Evolutionary conservation across 2,329 filamentous ascomycete genomes (phyloP).

Genomic region (Ophiognomonia clavigignenti-juglandacearum): DNA sequence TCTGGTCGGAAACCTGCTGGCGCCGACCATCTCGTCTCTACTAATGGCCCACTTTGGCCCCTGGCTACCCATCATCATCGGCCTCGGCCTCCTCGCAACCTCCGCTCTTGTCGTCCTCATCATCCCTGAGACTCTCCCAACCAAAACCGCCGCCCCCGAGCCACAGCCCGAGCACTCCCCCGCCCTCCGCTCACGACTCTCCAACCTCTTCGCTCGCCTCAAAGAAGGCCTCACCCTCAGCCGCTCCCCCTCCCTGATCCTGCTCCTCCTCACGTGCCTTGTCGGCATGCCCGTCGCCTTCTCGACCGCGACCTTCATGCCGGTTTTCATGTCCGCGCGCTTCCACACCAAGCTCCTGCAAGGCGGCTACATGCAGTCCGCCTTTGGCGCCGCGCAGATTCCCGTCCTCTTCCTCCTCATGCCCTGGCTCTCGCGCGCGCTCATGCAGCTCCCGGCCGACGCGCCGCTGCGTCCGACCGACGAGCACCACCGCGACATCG

Average conservation of each 20-base stretch:
- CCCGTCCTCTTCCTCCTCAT: conserved; percentile 24
- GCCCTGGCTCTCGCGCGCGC: conserved; percentile 21
- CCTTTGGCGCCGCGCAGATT: conserved; percentile 23
- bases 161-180: background rate
- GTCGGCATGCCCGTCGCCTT: conserved; percentile 7
- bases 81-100: conserved; percentile 13
- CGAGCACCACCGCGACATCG: too few relatives aligned
- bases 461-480: too few relatives aligned
- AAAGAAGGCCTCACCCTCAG: conserved; percentile 11
- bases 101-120: conserved; percentile 16
- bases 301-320: conserved; percentile 18
- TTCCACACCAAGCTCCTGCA: conserved; percentile 24
- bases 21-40: conserved; percentile 23
- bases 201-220: conserved; percentile 1
- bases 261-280: conserved; percentile 16
- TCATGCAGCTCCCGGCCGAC: too few relatives aligned
- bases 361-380: conserved; percentile 28
- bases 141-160: background rate
- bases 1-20: conserved; percentile 17
- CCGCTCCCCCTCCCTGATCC: conserved; percentile 13
- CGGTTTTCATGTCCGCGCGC: conserved; percentile 27
- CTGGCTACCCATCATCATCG: conserved; percentile 22
- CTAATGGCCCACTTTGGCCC: conserved; percentile 24
- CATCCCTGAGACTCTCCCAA: conserved; percentile 24
- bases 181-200: background rate